A percentile compares a stretch with the other conserved stretches of the same genome.
phyloP scores from a whole-genome alignment of 495 filamentous ascomycete genomes.

The Patellaria atrata region DNA sequence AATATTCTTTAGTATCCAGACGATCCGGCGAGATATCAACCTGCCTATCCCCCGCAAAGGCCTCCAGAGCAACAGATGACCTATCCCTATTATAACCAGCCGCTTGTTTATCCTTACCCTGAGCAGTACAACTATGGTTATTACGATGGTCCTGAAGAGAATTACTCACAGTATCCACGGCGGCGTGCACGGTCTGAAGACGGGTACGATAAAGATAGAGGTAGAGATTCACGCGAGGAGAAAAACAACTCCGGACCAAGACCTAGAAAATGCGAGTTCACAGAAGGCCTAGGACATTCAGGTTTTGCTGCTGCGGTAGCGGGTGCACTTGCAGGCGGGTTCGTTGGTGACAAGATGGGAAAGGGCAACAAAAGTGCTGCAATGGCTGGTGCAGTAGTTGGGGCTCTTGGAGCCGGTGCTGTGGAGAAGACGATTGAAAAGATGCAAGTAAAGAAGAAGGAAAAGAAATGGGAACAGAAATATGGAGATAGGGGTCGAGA shows the following conservation, averaged over 20 bases:
- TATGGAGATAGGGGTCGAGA: constrained; percentile 4
- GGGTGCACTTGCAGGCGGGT: constrained; percentile 16
- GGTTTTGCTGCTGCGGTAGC: constrained; percentile 7
- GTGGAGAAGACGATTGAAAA: constrained; percentile 14
- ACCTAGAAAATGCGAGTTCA: background rate
- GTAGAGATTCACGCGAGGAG: too few species aligned
- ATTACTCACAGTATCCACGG: background rate
- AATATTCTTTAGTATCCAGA: too few species aligned
- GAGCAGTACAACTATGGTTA: background rate
- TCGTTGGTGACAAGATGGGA: constrained; percentile 7
- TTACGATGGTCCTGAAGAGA: background rate
- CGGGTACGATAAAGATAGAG: background rate
- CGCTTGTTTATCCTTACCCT: background rate
- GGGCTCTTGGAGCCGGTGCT: constrained; percentile 11
- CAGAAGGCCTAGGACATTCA: background rate
- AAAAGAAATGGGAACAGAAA: constrained; percentile 5
- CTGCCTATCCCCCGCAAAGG: background rate
- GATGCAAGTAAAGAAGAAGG: constrained; percentile 8
- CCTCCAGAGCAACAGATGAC: background rate
- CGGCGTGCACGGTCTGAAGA: background rate
- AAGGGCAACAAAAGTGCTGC: constrained; percentile 9
- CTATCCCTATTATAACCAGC: background rate
- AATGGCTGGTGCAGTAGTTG: constrained; percentile 14
- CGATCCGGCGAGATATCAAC: too few species aligned
- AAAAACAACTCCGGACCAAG: too few species aligned